Base-by-base conservation (phyloP, 768 basidiomycete species). In the Auriscalpium microsporum region DNA sequence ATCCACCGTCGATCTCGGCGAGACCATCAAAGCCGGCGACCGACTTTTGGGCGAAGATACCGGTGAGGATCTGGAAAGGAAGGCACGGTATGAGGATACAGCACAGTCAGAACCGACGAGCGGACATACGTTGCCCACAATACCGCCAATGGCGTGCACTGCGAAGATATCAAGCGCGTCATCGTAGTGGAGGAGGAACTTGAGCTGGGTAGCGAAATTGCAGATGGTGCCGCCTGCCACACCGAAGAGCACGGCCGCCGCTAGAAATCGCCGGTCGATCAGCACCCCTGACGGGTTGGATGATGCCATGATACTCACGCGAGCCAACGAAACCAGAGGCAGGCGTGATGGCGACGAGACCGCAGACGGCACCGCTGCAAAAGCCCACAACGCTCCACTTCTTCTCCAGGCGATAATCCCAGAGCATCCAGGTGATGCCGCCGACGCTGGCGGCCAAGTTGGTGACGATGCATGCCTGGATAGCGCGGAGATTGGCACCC, bases 161-260 rank as follows among this genome's bases (percentile, higher is more conserved):
- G 94, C 92, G 65, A 95, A 96, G 66, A 97, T 93, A 77, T 92
- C 90, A 16, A 92, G 80, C 13, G 86, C 78, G 65, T 92, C 90
- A 57, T 92, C 90, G 62, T 83, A 90, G 34, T 76, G 75, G 60
- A 83, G 73, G 33, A 88, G 49, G 68, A 88, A 91, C 73, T 97
- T 98, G 67, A 98, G 79, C 63, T 95, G 86, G 4, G 95, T 97
- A n/a, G 92, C 90, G 68, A 91, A 92, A 72, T 98, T 98, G 75
- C 91, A 96, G 2, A 84, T 61, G 0, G 86, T 87, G 16, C 90
- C 90, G 0, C 86, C 88, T 64, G 90, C 73, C 60, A 94, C 77
- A 42, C 95, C 95, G 66, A 91, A 94, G 1, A 86, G 75, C 5
- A 95, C 84, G 3, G 91, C 76, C 17, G 95, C 93, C 16, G 90